Evolutionary conservation across 2,329 filamentous ascomycete species (phyloP), one percentile per base, ranked within the genome.

Genomic region (Metarhizium anisopliae): DNA sequence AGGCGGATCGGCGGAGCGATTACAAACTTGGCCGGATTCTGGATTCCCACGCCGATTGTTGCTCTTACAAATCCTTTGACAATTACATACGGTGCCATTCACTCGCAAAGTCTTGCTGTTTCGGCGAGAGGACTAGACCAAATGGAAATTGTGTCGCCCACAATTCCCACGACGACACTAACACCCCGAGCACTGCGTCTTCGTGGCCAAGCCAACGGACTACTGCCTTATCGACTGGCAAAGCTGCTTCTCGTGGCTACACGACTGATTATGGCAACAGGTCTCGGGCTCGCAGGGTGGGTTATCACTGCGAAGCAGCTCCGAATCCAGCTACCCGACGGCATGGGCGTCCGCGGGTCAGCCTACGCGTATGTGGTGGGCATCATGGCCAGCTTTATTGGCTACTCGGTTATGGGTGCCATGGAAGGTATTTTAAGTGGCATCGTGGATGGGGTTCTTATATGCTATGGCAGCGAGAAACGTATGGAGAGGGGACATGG

Each of bases 281-380:
- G 86, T 0, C 81, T 99, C 35, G 93, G 93, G 1, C 95, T 97
- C 65, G 92, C 89, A 4, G 93, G 90, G n/a, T 99, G 94, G 94
- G 90, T 97, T 8, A 88, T 90, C 50, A 95, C 92, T 40, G 92
- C 94, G 11, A 85, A 90, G 59, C 86, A 88, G 70, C 76, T 96
- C 4, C 77, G 80, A 53, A 76, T 94, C 20, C 76, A 73, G 66
- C 73, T 74, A 58, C 84, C 70, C 56, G 79, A 76, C 43, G 78
- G 78, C 2, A 61, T 70, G 53, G 80, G 82, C 0, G 68, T 86
- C 52, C 83, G 83, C 50, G 94, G 94, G 8, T 96, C 90, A 64
- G 78, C 94, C 29, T 99, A 99, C 69, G 94, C 93, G 2, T 99
- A 97, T 66, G 83, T 97, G 2, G 90, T 99, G 25, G 94, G 92